Percentiles rank a stretch among this genome's conserved stretches.
These are phyloP conservation scores for Cyberlindnera euphorbiae DNA, from an alignment of 805 yeast species.

Conservation along the genomic window DNA sequence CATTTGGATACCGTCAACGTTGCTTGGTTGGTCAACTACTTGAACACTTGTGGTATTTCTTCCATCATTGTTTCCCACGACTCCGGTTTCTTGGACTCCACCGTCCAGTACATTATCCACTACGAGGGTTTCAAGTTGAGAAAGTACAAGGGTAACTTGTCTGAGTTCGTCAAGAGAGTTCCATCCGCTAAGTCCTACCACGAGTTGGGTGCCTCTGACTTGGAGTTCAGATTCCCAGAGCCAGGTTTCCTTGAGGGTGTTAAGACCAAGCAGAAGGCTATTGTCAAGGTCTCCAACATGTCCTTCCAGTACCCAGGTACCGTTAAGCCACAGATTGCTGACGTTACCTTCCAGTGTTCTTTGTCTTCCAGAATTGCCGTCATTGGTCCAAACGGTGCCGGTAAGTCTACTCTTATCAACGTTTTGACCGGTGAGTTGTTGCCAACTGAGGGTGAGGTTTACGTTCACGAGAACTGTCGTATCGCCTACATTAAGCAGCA, in stretches of 20 bases:
- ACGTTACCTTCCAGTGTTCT: slow-evolving; percentile 97
- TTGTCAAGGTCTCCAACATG: slow-evolving; percentile 96
- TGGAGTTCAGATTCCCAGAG: slow-evolving; percentile 97
- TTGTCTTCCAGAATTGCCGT: slow-evolving; percentile 99
- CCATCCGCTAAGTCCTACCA: slow-evolving; percentile 99
- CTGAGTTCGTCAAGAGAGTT: slow-evolving; percentile 97
- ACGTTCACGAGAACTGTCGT: slow-evolving; percentile 99
- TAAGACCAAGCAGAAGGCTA: slow-evolving; percentile 99
- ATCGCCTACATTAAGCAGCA: slow-evolving; percentile 99
- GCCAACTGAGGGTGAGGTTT: slow-evolving; percentile 98
- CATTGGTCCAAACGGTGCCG: slow-evolving; percentile 99
- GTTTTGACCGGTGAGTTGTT: slow-evolving; percentile 99
- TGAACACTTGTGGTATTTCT: slow-evolving; percentile 96
- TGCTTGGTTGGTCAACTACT: slow-evolving; percentile 99
- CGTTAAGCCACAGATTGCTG: slow-evolving; percentile 84
- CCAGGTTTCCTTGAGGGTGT: slow-evolving; percentile 99
- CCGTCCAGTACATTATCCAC: slow-evolving; percentile 97
- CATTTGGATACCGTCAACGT: slow-evolving; percentile 99
- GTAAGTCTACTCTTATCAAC: slow-evolving; percentile 98
- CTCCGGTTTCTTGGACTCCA: slow-evolving; percentile 98
- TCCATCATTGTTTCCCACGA: slow-evolving; percentile 99
- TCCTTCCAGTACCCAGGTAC: slow-evolving; percentile 99
- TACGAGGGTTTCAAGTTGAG: slow-evolving; percentile 99
- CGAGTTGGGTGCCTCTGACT: slow-evolving; percentile 97
- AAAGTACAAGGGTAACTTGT: slow-evolving; percentile 99